Percentiles rank a stretch among this genome's conserved stretches.
Evolutionary conservation across 2,329 filamentous ascomycete species (phyloP).

Genomic region (Aspergillus sp.): DNA sequence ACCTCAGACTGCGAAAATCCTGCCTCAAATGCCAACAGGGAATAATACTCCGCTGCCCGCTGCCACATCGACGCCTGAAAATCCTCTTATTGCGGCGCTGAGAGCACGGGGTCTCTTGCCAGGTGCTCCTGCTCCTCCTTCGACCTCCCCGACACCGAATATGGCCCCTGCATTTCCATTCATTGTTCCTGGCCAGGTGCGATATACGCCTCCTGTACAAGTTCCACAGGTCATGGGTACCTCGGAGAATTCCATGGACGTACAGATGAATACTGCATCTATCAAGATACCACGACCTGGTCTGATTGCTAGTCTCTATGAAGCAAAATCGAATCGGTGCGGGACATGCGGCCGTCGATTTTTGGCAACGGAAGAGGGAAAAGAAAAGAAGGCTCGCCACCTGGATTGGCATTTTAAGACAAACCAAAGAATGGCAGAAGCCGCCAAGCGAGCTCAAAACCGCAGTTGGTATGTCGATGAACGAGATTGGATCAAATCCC

Average conservation of each 20-base stretch:
- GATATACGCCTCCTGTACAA: slow-evolving; percentile 29
- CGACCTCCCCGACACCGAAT: slow-evolving; percentile 30
- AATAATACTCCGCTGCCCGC: slow-evolving; percentile 47
- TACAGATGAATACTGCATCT: slow-evolving; percentile 57
- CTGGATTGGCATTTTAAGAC: slow-evolving; percentile 98
- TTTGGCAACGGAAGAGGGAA: slow-evolving; percentile 66
- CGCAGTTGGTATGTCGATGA: slow-evolving; percentile 94
- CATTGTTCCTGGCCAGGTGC: slow-evolving; percentile 32
- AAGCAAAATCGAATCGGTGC: slow-evolving; percentile 77
- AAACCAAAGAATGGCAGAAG: slow-evolving; percentile 80
- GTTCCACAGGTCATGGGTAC: slow-evolving; percentile 26
- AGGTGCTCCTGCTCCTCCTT: slow-evolving; percentile 38
- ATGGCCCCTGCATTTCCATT: slow-evolving; percentile 35
- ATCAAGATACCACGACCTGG: slow-evolving; percentile 71
- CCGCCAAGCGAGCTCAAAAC: slow-evolving; percentile 77
- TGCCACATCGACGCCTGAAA: slow-evolving; percentile 41
- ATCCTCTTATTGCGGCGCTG: slow-evolving; percentile 60
- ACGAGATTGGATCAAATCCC: slow-evolving; percentile 82
- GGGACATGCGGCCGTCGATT: slow-evolving; percentile 89
- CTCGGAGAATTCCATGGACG: slow-evolving; percentile 23
- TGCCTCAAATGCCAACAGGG: slow-evolving; percentile 52
- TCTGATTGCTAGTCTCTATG: slow-evolving; percentile 68
- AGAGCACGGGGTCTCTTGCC: slow-evolving; percentile 61
- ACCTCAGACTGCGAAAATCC: slow-evolving; percentile 39
- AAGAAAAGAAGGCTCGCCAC: slow-evolving; percentile 79